phyloP scores from a whole-genome alignment of 2,329 filamentous ascomycete genomes.

The Microdochium paspali region DNA sequence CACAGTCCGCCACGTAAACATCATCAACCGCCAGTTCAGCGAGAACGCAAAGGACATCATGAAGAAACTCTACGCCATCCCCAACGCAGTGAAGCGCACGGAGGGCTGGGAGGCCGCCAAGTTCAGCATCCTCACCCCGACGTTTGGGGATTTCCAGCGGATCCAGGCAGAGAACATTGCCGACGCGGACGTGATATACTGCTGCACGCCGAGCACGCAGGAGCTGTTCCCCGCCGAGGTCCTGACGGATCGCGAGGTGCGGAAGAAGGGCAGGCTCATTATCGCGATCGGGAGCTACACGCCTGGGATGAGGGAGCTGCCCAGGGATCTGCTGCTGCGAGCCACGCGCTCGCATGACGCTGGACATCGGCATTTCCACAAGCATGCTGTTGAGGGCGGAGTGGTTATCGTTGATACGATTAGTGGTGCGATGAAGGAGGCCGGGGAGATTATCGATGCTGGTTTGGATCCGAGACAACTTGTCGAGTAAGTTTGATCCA shows the following conservation, averaged over 20 bases:
- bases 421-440: conserved; percentile 70
- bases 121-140: conserved; percentile 59
- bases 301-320: conserved; percentile 72
- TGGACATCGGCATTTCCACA: conserved; percentile 53
- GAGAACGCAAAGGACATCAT: conserved; percentile 44
- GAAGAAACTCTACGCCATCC: conserved; percentile 34
- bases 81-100: conserved; percentile 31
- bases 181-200: conserved; percentile 74
- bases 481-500: conserved; percentile 54
- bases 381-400: conserved; percentile 52
- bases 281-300: conserved; percentile 63
- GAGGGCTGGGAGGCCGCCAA: conserved; percentile 58
- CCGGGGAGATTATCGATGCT: conserved; percentile 78
- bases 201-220: conserved; percentile 68
- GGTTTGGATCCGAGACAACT: conserved; percentile 64
- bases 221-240: conserved; percentile 68
- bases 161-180: conserved; percentile 63
- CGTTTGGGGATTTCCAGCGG: conserved; percentile 58
- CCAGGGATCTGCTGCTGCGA: conserved; percentile 63
- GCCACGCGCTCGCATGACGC: conserved; percentile 37
- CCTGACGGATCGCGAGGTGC: conserved; percentile 61
- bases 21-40: conserved; percentile 68
- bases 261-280: conserved; percentile 62
- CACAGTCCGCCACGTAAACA: conserved; percentile 70
- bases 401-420: conserved; percentile 68